Evolutionary conservation across 2,329 filamentous ascomycete genomes (phyloP).

Genomic region (Epichloe bromicola): DNA sequence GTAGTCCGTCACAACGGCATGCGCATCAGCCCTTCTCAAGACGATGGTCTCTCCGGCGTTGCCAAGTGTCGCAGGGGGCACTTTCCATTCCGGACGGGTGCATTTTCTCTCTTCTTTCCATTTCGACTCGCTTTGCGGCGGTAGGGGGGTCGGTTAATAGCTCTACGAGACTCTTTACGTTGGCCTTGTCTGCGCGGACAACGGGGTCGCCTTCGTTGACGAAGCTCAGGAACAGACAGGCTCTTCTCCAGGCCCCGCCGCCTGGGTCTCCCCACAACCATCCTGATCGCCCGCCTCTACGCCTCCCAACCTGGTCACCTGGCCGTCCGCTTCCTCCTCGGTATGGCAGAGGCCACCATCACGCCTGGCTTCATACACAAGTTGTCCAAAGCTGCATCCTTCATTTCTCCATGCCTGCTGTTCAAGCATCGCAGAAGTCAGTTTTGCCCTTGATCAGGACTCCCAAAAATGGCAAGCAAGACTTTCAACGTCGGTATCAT

Average conservation of each 20-base stretch:
- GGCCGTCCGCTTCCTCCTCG: conserved; percentile 38
- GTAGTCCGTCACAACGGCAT: conserved; percentile 25
- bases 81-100: too few relatives aligned
- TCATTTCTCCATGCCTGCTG: too few relatives aligned
- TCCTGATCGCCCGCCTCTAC: too few relatives aligned
- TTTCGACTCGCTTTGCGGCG: too few relatives aligned
- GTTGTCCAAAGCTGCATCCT: too few relatives aligned
- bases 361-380: conserved; percentile 10
- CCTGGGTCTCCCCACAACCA: conserved; percentile 31
- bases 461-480: conserved; percentile 19
- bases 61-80: too few relatives aligned
- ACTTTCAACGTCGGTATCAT: conserved; percentile 37
- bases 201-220: conserved; percentile 83
- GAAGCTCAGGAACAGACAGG: conserved; percentile 66
- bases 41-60: conserved; percentile 44
- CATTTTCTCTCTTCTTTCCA: too few relatives aligned
- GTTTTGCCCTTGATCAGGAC: not conserved
- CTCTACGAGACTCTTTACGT: conserved; percentile 59
- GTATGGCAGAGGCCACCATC: conserved; percentile 39
- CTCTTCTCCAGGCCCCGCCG: conserved; percentile 43
- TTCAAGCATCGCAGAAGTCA: too few relatives aligned
- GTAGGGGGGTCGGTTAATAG: conserved; percentile 37
- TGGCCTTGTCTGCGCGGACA: conserved; percentile 60
- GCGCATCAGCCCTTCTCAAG: conserved; percentile 38
- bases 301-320: conserved; percentile 10